Evolutionary conservation across 768 basidiomycete species (phyloP), one percentile per base, ranked within the genome.

Genomic region (Amanita molliuscula): DNA sequence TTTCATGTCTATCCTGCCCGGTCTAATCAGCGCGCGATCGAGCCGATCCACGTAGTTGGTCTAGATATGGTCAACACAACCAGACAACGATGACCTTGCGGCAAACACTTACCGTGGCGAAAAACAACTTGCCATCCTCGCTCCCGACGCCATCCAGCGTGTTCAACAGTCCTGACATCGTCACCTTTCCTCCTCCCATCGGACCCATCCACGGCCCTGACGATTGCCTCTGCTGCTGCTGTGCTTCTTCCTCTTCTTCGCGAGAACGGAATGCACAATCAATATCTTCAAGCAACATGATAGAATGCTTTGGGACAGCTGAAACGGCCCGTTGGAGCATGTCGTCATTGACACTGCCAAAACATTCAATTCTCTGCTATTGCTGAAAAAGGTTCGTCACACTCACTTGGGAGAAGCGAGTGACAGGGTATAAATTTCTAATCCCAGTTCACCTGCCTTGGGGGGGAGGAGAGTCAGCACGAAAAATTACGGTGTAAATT

Each of bases 371-470:
- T 36, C 40, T 13, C 44, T 11, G 21, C 20, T 35, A 37, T 31
- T 33, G 9, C 34, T 2, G 41, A 42, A 15, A 29, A 42, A 36
- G n/a, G 35, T 28, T 28, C 37, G n/a, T 4, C 6, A 31, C 13
- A 48, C 71, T 31, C 58, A 79, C 76, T 68, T 69, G 37, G 63
- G 60, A 15, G 76, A 70, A 0, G 76, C 69, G 0, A 81, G 63
- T 0, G 77, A 77, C 11, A 82, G 57, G 1, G 75, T 67, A 58
- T 88, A 93, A 48, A 95, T 90, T 63, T 93, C 88, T n/a, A 95
- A 72, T 4, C 81, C 78, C 8, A 94, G 70, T 61, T 88, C 87
- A 5, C 75, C 74, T 5, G 74, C 73, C 69, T 70, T 36, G 35
- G 5, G 3, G n/a, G 41, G 20, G 40, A 38, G 3, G n/a, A 43